A percentile compares a stretch with the other conserved stretches of the same genome.
phyloP scores from a whole-genome alignment of 257 asterid species.

The Solanum commersonii region DNA sequence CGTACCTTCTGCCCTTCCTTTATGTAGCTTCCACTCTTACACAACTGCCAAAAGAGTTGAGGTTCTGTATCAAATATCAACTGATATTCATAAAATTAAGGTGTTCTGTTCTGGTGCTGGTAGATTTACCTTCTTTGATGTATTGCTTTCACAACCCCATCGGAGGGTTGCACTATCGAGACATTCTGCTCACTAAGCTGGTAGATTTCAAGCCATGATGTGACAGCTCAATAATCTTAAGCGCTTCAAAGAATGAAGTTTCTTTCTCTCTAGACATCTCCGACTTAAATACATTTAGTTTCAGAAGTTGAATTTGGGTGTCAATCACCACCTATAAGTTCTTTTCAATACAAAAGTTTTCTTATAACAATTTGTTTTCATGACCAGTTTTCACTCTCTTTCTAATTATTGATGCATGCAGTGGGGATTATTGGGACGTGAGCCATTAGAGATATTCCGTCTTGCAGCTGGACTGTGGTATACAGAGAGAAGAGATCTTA shows the following conservation, averaged over 20 bases:
- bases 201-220: background rate
- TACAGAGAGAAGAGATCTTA: slow-evolving; percentile 83
- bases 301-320: background rate
- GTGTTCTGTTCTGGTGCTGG: background rate
- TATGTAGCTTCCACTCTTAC: background rate
- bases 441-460: slow-evolving; percentile 73
- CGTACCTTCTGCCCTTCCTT: background rate
- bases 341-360: background rate
- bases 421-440: slow-evolving; percentile 92
- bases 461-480: slow-evolving; percentile 94
- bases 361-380: background rate
- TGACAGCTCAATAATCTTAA: background rate
- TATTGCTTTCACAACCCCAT: background rate
- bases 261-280: background rate
- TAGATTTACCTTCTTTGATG: background rate
- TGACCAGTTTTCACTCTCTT: background rate
- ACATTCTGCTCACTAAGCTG: background rate
- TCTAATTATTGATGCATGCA: slow-evolving; percentile 14
- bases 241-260: background rate
- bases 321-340: background rate
- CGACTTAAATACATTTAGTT: background rate
- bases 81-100: background rate
- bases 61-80: background rate
- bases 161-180: background rate
- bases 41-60: background rate